Evolutionary conservation across 75 land plant genomes (phyloP), one percentile per base, ranked within the genome.

Genomic region (Selaginella tamariscina): DNA sequence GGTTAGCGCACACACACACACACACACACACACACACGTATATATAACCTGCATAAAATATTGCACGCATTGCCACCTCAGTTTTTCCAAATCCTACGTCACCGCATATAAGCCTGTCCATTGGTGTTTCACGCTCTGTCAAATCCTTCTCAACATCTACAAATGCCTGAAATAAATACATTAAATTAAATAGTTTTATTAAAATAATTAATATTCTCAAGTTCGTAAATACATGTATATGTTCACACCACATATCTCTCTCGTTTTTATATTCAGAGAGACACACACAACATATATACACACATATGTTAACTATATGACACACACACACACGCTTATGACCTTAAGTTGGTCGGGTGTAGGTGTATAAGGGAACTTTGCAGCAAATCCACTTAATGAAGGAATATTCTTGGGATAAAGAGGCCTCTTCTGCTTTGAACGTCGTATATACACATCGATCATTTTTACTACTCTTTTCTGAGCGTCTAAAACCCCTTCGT

Each of bases 1-100:
- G n/a, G n/a, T n/a, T n/a, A n/a, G n/a, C n/a, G n/a, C n/a, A n/a
- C n/a, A n/a, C n/a, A n/a, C n/a, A n/a, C n/a, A n/a, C n/a, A n/a
- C n/a, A n/a, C n/a, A n/a, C n/a, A n/a, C n/a, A n/a, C n/a, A n/a
- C n/a, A n/a, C n/a, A n/a, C n/a, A n/a, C n/a, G n/a, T n/a, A n/a
- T n/a, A n/a, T n/a, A n/a, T n/a, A n/a, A n/a, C n/a, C n/a, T n/a
- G n/a, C 49, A 30, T 74, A 71, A 63, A 82, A 87, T 24, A 90
- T 82, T 44, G 98, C 98, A 55, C 98, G 86, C 8, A 94, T 68
- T 27, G 98, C 98, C 69, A 94, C 98, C 72, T 94, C 98, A 32
- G 98, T 94, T 80, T 94, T 94, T 22, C 98, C 98, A 84, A 94
- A 94, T 0, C 98, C 98, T 55, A 94, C 98, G 79, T 94, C 98